A percentile compares a stretch with the other conserved stretches of the same genome.
phyloP scores from a whole-genome alignment of 2,329 filamentous ascomycete species.

The Didymella arachidicola region DNA sequence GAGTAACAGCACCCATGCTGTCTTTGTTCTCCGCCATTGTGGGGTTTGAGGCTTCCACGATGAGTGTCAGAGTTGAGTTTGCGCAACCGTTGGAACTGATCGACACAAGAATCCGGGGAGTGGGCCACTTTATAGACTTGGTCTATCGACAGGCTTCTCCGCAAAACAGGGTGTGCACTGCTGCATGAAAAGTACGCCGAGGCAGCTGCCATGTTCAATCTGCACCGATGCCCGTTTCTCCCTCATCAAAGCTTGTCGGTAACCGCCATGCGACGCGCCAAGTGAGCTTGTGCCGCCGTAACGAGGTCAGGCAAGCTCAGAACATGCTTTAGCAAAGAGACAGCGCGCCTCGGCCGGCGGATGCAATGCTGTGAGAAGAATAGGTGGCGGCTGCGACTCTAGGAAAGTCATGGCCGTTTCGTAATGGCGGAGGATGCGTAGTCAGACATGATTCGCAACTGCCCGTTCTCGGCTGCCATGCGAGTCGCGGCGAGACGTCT shows the following conservation, averaged over 20 bases:
- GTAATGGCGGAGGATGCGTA: constrained; percentile 1
- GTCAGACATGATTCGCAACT: constrained; percentile 21
- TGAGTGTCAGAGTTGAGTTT: not conserved
- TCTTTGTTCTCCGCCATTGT: constrained; percentile 34
- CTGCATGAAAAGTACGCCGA: constrained; percentile 27
- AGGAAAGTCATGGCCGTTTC: constrained; percentile 19
- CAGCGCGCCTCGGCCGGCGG: constrained; percentile 22
- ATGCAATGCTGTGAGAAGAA: constrained; percentile 25
- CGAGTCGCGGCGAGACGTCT: constrained; percentile 10
- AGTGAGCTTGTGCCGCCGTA: constrained; percentile 29
- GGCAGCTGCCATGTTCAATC: constrained; percentile 22
- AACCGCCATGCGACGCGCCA: constrained; percentile 32
- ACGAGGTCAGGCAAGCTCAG: constrained; percentile 17
- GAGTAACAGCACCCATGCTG: constrained; percentile 32
- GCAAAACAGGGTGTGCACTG: constrained; percentile 23
- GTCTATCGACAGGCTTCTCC: constrained; percentile 33
- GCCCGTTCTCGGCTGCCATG: constrained; percentile 4
- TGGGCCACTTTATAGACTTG: constrained; percentile 35
- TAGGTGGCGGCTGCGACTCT: constrained; percentile 28
- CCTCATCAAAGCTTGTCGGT: constrained; percentile 17
- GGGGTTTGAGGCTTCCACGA: not conserved
- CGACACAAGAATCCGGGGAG: constrained; percentile 24
- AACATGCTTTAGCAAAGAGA: constrained; percentile 2
- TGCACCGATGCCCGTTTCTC: constrained; percentile 28
- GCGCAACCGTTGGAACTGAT: constrained; percentile 16